phyloP scores from a whole-genome alignment of 805 yeast genomes.

The Pichia occidentalis region DNA sequence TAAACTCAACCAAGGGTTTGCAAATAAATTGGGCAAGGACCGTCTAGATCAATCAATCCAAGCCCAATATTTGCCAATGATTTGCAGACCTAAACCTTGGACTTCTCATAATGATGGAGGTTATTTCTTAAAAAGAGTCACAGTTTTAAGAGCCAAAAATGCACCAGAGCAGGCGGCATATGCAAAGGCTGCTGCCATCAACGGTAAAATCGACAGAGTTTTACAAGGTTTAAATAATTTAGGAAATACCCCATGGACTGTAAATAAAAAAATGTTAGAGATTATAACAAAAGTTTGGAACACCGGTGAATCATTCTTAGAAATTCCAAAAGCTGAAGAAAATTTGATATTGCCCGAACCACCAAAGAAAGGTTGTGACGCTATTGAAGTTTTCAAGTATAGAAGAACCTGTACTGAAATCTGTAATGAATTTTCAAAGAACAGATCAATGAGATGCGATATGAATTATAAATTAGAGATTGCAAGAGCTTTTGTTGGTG shows the following conservation, averaged over 20 bases:
- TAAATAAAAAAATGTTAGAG: conserved; percentile 64
- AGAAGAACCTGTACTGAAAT: conserved; percentile 51
- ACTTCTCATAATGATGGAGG: conserved; percentile 78
- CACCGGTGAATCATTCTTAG: conserved; percentile 64
- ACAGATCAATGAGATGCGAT: conserved; percentile 88
- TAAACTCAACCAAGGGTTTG: conserved; percentile 63
- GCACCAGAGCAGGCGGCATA: conserved; percentile 89
- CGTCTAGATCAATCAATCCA: conserved; percentile 53
- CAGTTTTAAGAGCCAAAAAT: conserved; percentile 70
- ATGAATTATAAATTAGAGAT: conserved; percentile 89
- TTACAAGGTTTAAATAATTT: conserved; percentile 78
- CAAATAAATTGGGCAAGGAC: conserved; percentile 61
- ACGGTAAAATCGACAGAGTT: conserved; percentile 57
- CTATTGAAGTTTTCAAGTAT: conserved; percentile 63
- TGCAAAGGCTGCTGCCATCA: conserved; percentile 73
- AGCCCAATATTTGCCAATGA: conserved; percentile 90
- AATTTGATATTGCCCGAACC: conserved; percentile 42
- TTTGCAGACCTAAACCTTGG: conserved; percentile 89
- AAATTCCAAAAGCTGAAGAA: conserved; percentile 54
- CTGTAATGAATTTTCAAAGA: conserved; percentile 54
- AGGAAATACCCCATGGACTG: conserved; percentile 90
- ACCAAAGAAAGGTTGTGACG: conserved; percentile 66
- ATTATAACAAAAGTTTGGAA: conserved; percentile 82
- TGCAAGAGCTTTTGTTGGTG: conserved; percentile 87
- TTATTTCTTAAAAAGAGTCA: conserved; percentile 56